Base-by-base conservation (phyloP, 768 basidiomycete genomes). In the Pleurotus tuoliensis region DNA sequence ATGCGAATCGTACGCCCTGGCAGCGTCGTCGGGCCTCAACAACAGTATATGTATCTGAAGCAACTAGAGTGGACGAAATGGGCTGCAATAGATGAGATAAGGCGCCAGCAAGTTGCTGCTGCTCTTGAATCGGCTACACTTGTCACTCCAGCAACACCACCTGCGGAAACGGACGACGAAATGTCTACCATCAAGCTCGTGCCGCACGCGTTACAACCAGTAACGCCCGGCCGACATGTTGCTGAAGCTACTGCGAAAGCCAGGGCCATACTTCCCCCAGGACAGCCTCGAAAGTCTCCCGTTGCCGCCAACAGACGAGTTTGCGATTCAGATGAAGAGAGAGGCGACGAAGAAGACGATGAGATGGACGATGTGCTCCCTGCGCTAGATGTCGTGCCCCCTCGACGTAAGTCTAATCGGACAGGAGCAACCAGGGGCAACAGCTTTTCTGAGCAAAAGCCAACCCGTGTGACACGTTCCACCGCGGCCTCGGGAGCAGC, bases 1-100 rank as follows among this genome's bases (percentile, higher is more conserved):
- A 98, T 98, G 97, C 88, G 97, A 16, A 92, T 99, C 62, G 87
- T 97, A 55, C 86, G 97, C 45, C 97, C 97, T 2, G 96, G 94
- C 5, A 89, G 88, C 56, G 92, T 94, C 44, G 93, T 95, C 50
- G 92, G 92, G 11, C 92, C 92, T 16, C 92, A 94, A 62, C 92
- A 94, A 67, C 94, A 97, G 69, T 97, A 92, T 67, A 86, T 97
- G 82, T 94, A 95, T 67, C 83, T 92, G 66, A 94, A 94, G 74
- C 94, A 97, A 66, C 71, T 94, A 45, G 91, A 94, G 69, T 97
- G 94, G 94, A 80, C 85, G 15, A 92, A 92, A 65, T 96, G 94
- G 94, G 84, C 92, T 1, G 94, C 94, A 4, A 78, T 84, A 2
- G 93, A 97, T 66, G 91, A 94, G 64, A 75, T 86, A 60, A 82